Base-by-base conservation (phyloP, 306 rosid species). In the Ormosia semicastrata region DNA sequence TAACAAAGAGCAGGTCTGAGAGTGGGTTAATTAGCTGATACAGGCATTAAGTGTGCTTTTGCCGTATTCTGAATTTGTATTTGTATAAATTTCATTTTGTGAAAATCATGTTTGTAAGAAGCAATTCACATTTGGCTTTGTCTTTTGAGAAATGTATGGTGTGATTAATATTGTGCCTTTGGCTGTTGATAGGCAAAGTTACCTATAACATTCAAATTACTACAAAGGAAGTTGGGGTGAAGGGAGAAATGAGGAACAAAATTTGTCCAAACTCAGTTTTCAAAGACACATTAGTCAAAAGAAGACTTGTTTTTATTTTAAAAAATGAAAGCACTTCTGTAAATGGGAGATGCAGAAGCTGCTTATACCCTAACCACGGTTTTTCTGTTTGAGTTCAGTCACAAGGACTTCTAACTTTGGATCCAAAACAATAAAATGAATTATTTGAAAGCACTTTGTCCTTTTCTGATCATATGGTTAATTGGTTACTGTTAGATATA, bases 1-100 rank as follows among this genome's bases (percentile, higher is more conserved):
- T 65, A 39, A 64, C 43, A 47, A 74, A 57, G 14, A 74, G 24
- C 39, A 52, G 59, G 40, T 53, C 65, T 56, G 40, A 47, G 62
- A 60, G 17, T 74, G 62, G 33, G 54, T 73, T 81, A 81, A 57
- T 56, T 18, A 75, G 41, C 66, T 57, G 76, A 75, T 12, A 17
- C 40, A 37, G 32, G 49, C 32, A 2, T 7, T 41, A 52, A 37
- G 9, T 33, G 29, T 33, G 32, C 41, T 39, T 39, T 72, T 46
- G 34, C 6, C 64, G n/a, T 73, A 52, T 62, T 50, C 39, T 64
- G 30, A 39, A 63, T 50, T 50, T 63, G 8, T 71, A n/a, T 71
- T 71, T 50, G 36, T 5, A 36, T 30, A 30, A 41, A 81, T 62
- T 56, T 40, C 33, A 29, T 81, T 14, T 46, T 46, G 47, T 5